phyloP scores from a whole-genome alignment of 768 basidiomycete genomes.

The Mycena albidolilacea region DNA sequence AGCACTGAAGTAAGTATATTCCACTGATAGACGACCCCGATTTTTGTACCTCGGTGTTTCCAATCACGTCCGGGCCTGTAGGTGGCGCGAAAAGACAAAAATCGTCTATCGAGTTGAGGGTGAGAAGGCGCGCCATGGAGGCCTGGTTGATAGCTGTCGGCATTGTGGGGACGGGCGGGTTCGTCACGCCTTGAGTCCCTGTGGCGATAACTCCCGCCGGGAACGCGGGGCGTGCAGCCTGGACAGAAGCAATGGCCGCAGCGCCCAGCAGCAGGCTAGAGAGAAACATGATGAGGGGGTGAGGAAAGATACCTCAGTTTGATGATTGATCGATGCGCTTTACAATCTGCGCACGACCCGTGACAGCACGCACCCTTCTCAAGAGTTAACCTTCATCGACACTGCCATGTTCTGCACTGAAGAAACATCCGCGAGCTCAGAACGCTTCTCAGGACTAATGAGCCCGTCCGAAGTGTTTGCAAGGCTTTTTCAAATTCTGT shows the following conservation, averaged over 20 bases:
- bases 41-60: conserved; percentile 23
- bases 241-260: conserved; percentile 16
- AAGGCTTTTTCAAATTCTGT: too few species aligned
- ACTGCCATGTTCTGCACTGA: too few species aligned
- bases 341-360: too few species aligned
- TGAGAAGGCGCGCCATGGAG: conserved; percentile 34
- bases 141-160: conserved; percentile 32
- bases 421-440: too few species aligned
- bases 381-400: too few species aligned
- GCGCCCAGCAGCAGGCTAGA: conserved; percentile 25
- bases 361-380: too few species aligned
- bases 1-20: neutral
- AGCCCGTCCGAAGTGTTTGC: too few species aligned
- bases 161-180: conserved; percentile 31
- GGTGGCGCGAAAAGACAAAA: conserved; percentile 38
- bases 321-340: too few species aligned
- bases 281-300: conserved; percentile 23
- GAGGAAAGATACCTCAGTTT: neutral
- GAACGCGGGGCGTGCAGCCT: conserved; percentile 29
- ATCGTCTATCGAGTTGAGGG: conserved; percentile 36
- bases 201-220: conserved; percentile 35
- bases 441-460: too few species aligned
- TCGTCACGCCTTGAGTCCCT: conserved; percentile 32
- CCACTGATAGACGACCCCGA: neutral
- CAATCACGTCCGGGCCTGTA: conserved; percentile 13